Evolutionary conservation across 345 rosid species (phyloP), one percentile per base, ranked within the genome.

Genomic region (Populus deltoides): DNA sequence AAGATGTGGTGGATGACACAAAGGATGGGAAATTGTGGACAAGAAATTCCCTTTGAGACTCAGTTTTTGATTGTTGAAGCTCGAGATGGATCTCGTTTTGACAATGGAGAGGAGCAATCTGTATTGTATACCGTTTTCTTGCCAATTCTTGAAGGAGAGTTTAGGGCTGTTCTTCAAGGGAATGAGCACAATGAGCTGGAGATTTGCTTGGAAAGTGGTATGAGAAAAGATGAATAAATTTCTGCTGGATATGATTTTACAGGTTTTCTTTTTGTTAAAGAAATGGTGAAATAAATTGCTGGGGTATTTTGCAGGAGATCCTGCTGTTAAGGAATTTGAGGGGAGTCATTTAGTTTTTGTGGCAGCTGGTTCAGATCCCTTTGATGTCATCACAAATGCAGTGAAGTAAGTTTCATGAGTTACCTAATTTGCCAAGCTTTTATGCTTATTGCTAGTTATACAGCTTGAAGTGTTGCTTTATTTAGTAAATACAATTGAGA

Each of bases 1-100:
- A 91, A 89, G 74, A 51, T 91, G 79, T 91, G 94, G 94, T 91
- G 94, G 94, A 91, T 91, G 92, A 88, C 94, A 16, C 94, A 91
- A 76, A 88, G 91, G 80, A 91, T 89, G 88, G 92, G 92, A 25
- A 83, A 25, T 78, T 81, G 79, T 57, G 92, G 92, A 6, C 80
- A 55, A 62, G 92, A 91, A 25, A 87, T 91, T 25, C 94, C 94
- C 12, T 87, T 82, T 69, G 94, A 91, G 87, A 89, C 92, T 20
- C 92, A 91, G 63, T 91, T 89, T 81, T 41, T 91, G 83, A 43
- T 91, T 22, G 87, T 87, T 6, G 92, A 90, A 79, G 80, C 86
- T 3, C 66, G 75, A 3, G 86, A 81, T 22, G 90, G 88, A 22
- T 87, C 90, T 68, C 80, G 84, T 68, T 84, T 87, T n/a, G 86